These are phyloP conservation scores for Cicer arietinum DNA, from an alignment of 306 rosid species.

Conservation along the genomic window DNA sequence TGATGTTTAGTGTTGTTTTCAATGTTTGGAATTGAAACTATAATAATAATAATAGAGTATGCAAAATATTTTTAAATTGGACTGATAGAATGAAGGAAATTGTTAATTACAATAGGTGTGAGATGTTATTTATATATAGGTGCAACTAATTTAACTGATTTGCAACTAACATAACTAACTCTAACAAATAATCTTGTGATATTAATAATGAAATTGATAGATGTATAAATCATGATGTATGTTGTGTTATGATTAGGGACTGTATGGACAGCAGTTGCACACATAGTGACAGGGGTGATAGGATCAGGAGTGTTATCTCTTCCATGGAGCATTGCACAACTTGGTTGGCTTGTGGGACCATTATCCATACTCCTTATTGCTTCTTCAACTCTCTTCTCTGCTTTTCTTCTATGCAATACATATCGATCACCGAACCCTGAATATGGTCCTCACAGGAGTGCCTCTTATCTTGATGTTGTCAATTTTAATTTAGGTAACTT, in stretches of 20 bases:
- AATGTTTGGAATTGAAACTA: background rate
- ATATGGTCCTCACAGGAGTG: slow-evolving; percentile 48
- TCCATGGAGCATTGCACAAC: slow-evolving; percentile 65
- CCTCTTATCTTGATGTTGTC: slow-evolving; percentile 56
- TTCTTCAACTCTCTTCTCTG: slow-evolving; percentile 48
- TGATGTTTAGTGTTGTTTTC: background rate
- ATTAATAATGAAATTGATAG: background rate
- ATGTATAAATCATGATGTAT: background rate
- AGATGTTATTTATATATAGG: too few relatives aligned
- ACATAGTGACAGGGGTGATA: slow-evolving; percentile 64
- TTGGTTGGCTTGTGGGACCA: slow-evolving; percentile 68
- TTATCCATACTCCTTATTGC: slow-evolving; percentile 51
- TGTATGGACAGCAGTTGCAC: slow-evolving; percentile 65
- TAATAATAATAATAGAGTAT: background rate
- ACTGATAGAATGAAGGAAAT: too few relatives aligned
- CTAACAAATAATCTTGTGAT: background rate
- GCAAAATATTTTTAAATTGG: too few relatives aligned
- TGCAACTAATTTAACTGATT: too few relatives aligned
- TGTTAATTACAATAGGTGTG: too few relatives aligned
- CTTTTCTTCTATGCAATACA: slow-evolving; percentile 55
- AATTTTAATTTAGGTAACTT: slow-evolving; percentile 45
- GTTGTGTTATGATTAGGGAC: slow-evolving; percentile 44
- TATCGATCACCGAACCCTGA: slow-evolving; percentile 58
- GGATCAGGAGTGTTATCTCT: slow-evolving; percentile 63
- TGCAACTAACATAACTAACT: too few relatives aligned